Base-by-base conservation (phyloP, 2,329 filamentous ascomycete genomes). In the Phaeosphaeriaceae sp. region DNA sequence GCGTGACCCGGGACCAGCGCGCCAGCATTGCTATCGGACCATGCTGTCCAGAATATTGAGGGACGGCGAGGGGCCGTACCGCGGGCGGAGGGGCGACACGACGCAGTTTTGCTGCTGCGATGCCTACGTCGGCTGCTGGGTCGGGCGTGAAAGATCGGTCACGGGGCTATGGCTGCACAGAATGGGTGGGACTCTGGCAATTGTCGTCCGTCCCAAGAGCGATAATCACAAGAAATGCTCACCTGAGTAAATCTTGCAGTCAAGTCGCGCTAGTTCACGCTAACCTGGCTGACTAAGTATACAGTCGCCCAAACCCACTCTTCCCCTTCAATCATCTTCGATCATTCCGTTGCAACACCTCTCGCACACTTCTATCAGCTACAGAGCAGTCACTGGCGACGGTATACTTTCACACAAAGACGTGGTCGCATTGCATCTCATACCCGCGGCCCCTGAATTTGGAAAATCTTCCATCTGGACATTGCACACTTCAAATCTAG, bases 1-100 rank as follows among this genome's bases (percentile, higher is more conserved):
- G 85, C 69, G 84, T 83, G 79, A 86, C 85, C 79, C 88, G 85
- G 76, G 86, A 88, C 88, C 88, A 89, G 66, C 91, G 75, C 63
- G 84, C 83, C 78, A 86, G 86, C 90, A 92, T 93, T 71, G 75
- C 76, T 76, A 74, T 65, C 74, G 69, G 65, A 53, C 62, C 75
- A 78, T 77, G 65, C 64, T 76, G 68, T 55, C 61, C 58, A 51
- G 55, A 10, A 51, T 51, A 59, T 52, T 44, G 60, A 63, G 61
- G 56, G 57, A 67, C 63, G 58, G 58, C 59, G 48, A 61, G 33
- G 54, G 60, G 63, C 61, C 64, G 61, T 48, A 57, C 60, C 62
- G 59, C 58, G 52, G 53, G 51, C 46, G 41, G 58, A 51, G 41
- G 61, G 58, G 58, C 54, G 57, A 61, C 33, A 51, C 61, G 53